These are phyloP conservation scores for Salvia miltiorrhiza DNA, from an alignment of 257 asterid species.

Conservation along the genomic window DNA sequence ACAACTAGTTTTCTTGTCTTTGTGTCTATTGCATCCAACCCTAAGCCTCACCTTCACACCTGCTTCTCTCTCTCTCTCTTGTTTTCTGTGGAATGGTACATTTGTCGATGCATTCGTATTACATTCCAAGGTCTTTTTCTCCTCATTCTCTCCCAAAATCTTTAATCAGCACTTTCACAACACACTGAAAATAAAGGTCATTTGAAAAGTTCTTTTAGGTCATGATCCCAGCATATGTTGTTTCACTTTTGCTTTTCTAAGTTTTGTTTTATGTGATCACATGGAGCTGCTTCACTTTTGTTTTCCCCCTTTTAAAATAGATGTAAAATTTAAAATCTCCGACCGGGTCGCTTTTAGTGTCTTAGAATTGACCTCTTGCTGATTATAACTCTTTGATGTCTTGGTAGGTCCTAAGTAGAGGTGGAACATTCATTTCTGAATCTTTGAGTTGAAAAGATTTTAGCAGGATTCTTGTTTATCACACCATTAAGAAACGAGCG, in stretches of 20 bases:
- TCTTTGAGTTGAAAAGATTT: slow-evolving; percentile 23
- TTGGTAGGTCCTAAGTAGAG: slow-evolving; percentile 33
- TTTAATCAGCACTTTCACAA: slow-evolving; percentile 17
- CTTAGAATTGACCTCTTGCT: neutral
- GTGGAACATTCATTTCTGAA: slow-evolving; percentile 22
- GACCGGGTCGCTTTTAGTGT: neutral
- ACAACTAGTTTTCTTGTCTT: slow-evolving; percentile 22
- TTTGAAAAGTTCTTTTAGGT: slow-evolving; percentile 19
- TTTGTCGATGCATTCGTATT: too few relatives aligned
- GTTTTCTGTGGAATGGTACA: neutral
- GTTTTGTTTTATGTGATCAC: slow-evolving; percentile 31
- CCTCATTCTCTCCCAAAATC: slow-evolving; percentile 5
- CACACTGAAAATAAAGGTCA: slow-evolving; percentile 18
- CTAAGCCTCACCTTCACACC: slow-evolving; percentile 16
- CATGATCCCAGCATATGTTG: slow-evolving; percentile 25
- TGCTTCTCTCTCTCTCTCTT: slow-evolving; percentile 9
- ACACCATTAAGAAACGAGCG: neutral
- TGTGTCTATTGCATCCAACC: slow-evolving; percentile 14
- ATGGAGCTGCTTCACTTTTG: slow-evolving; percentile 20
- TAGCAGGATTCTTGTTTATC: slow-evolving; percentile 1
- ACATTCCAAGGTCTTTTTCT: slow-evolving; percentile 24
- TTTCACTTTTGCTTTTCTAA: slow-evolving; percentile 13
- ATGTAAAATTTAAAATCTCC: neutral
- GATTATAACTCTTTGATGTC: slow-evolving; percentile 13
- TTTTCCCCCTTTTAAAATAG: neutral